Evolutionary conservation across 192 early-diverging fungal species (phyloP), one percentile per base, ranked within the genome.

Genomic region (Coemansia guatemalensis): DNA sequence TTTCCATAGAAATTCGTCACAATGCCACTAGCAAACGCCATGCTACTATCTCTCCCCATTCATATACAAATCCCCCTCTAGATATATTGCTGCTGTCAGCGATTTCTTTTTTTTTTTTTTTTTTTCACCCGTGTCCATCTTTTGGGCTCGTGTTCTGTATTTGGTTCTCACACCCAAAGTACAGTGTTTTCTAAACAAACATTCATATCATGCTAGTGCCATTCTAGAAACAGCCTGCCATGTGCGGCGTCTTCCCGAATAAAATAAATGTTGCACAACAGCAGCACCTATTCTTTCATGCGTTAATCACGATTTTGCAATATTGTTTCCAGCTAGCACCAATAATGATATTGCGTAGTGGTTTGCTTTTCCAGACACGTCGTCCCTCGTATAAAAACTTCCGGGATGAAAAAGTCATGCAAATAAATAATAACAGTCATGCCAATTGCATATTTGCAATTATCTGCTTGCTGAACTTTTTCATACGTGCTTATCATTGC

Each of bases 1-100:
- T 24, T 53, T 62, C 51, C 60, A 62, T 35, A 49, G 26, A 60
- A 49, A 50, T 49, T 27, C 20, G 49, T 50, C 60, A 61, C 49
- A 53, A 25, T 29, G 52, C 50, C 20, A 23, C 4, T 26, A n/a
- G 3, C 21, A 25, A 12, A 22, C 50, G 22, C 50, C 50, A 52
- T 52, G 22, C 24, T 25, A 47, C 58, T 27, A 44, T 9, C 27
- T 17, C n/a, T 48, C 48, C 23, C 41, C 8, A 59, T 20, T 51
- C n/a, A 26, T n/a, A 52, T 17, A 24, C 25, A 29, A 32, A 53
- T 23, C 6, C 4, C 7, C 18, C 7, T 32, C 12, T 27, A 25
- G 18, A 59, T 35, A 20, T 48, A 44, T 59, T 41, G 58, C 58
- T 35, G 58, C 41, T 59, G 39, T 44, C 14, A 11, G 33, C 7